Percentiles rank a stretch among this genome's conserved stretches.
Evolutionary conservation across 768 basidiomycete species (phyloP).

Genomic region (Asterophora parasitica): DNA sequence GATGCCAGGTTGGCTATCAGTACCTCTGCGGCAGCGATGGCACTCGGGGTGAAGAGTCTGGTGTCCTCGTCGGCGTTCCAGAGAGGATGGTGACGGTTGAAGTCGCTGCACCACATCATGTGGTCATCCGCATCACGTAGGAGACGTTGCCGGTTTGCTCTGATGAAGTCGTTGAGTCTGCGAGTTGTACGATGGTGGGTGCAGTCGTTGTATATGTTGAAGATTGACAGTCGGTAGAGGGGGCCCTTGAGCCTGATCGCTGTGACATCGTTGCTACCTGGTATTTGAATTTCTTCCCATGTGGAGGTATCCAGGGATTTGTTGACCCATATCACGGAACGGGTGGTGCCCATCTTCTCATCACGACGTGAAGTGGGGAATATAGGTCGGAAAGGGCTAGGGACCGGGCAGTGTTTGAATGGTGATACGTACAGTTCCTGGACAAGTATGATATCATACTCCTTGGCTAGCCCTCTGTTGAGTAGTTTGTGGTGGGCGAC

Average conservation of each 20-base stretch:
- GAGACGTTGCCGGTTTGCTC: background rate
- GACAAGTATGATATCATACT: constrained; percentile 2
- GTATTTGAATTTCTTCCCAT: background rate
- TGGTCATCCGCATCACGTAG: background rate
- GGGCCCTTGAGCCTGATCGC: background rate
- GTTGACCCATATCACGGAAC: constrained; percentile 1
- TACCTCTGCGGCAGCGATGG: constrained; percentile 5
- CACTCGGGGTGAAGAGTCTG: constrained; percentile 19
- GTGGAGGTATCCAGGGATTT: background rate
- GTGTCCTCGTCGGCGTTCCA: constrained; percentile 32
- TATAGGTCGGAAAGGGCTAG: background rate
- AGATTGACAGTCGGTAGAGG: background rate
- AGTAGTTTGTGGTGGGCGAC: background rate
- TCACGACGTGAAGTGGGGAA: background rate
- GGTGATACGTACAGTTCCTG: background rate
- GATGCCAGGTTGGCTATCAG: constrained; percentile 10
- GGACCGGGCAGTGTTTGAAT: background rate
- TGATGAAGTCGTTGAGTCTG: background rate
- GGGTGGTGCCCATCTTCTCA: background rate
- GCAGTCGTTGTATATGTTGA: constrained; percentile 1
- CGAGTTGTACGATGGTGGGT: background rate
- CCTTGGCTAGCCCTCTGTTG: background rate
- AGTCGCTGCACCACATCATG: constrained; percentile 16
- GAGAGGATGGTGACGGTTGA: constrained; percentile 25
- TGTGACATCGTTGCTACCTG: background rate